Evolutionary conservation across 148 eudicot species (phyloP).

Genomic region (Persicaria maculosa): DNA sequence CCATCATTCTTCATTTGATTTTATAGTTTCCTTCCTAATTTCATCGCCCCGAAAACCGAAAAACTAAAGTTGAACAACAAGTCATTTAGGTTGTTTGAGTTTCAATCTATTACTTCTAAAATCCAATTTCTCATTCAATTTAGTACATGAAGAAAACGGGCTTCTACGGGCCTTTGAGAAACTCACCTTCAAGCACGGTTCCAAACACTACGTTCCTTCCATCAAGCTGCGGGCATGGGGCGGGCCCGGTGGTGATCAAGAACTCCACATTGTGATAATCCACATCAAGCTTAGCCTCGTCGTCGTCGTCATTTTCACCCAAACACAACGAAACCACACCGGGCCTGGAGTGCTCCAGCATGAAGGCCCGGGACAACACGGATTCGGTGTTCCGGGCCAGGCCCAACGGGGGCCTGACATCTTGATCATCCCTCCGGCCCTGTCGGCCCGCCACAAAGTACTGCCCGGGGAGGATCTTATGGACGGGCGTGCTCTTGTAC

Average conservation of each 20-base stretch:
- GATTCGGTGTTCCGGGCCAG: constrained; percentile 57
- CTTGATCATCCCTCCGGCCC: constrained; percentile 54
- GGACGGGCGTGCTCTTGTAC: constrained; percentile 75
- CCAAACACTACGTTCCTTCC: constrained; percentile 83
- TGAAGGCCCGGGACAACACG: constrained; percentile 59
- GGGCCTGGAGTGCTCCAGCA: constrained; percentile 59
- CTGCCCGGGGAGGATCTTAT: constrained; percentile 74
- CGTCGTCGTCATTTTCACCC: constrained; percentile 87
- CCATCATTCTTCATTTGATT: neutral
- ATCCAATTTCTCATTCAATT: neutral
- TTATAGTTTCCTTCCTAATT: neutral
- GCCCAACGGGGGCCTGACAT: constrained; percentile 43
- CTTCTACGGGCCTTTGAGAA: too few species aligned
- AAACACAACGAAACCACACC: constrained; percentile 75
- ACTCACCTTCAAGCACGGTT: constrained; percentile 79
- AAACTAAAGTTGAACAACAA: neutral
- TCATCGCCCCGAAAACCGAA: too few species aligned
- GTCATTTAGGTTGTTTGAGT: neutral
- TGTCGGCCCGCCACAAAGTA: constrained; percentile 70
- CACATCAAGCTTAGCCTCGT: constrained; percentile 63
- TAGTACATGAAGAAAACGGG: neutral
- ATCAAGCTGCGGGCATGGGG: constrained; percentile 88
- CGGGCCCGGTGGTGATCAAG: constrained; percentile 93
- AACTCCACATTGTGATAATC: constrained; percentile 88
- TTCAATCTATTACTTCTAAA: neutral